Evolutionary conservation across 352 stramenopile genomes (phyloP), one percentile per base, ranked within the genome.

Genomic region (Pythium periplocum): DNA sequence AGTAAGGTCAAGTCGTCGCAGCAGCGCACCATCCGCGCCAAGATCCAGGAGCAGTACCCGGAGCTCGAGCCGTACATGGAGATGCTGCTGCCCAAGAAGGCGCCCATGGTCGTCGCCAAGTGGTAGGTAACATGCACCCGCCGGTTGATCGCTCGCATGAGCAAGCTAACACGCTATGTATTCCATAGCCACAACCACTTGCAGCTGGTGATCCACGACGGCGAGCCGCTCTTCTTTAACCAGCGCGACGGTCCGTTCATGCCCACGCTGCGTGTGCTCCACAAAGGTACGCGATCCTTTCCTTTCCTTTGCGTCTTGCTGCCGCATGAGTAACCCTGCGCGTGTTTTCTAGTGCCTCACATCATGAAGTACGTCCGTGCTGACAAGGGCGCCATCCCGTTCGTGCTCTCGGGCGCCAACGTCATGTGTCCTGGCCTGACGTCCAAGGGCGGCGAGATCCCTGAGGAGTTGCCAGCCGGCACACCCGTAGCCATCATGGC

Each of bases 391-490:
- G 97, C 96, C 1, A 99, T 99, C 75, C 96, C 95, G 50, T 99
- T 98, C 65, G 75, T 99, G 53, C 72, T 99, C 9, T 98, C 95
- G 4, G 97, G 97, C 11, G 96, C 97, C 30, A 98, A 99, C 76
- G 94, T 99, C 52, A 99, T 99, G 97, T 99, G 96, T 57, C 96
- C 96, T 10, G 97, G 97, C 12, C 78, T 99, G 10, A 99, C 96
- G 4, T 98, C 96, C 57, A 81, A 86, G 12, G 96, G 96, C 40
- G 95, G 93, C 26, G 75, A 95, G 57, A 94, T 99, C 83, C 87
- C 90, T 6, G 81, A 95, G 36, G 78, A 96, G 26, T 55, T 97
- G 56, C 67, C 73, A 8, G 82, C 66, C 51, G 93, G 80, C 44
- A 94, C 75, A 45, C 83, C 89, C 1, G 90, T 97, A 51, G 90